Percentiles rank a stretch among this genome's conserved stretches.
Evolutionary conservation across 345 rosid genomes (phyloP).

Genomic region (Turritis glabra): DNA sequence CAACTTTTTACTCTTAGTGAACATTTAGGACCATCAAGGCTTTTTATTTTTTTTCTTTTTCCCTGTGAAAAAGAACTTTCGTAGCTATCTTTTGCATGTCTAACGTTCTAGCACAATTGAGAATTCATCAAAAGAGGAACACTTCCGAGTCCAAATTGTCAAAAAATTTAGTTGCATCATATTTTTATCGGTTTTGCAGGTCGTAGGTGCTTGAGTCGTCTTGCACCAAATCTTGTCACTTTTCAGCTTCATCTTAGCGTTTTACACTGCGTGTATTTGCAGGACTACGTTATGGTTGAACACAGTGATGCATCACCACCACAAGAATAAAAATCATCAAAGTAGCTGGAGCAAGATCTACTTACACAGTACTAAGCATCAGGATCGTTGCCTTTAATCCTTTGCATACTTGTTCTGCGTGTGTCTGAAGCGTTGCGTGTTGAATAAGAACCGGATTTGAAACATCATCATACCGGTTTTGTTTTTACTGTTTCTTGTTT

Average conservation of each 20-base stretch:
- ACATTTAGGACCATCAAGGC: not conserved
- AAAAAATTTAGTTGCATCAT: constrained; percentile 22
- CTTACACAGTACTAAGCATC: not conserved
- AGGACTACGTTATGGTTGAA: constrained; percentile 16
- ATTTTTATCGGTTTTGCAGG: constrained; percentile 18
- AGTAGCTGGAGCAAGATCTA: constrained; percentile 20
- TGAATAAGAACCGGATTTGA: constrained; percentile 20
- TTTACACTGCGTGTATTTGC: constrained; percentile 25
- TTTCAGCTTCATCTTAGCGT: constrained; percentile 27
- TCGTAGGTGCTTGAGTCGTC: constrained; percentile 1
- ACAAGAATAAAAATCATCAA: constrained; percentile 3
- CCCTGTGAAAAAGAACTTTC: not conserved
- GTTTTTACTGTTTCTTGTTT: not conserved
- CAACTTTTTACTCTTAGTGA: not conserved
- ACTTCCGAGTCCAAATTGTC: not conserved
- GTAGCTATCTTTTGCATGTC: not conserved
- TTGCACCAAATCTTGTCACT: constrained; percentile 12
- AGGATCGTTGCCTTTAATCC: not conserved
- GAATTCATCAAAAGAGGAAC: not conserved
- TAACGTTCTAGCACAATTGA: constrained; percentile 9
- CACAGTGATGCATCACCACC: not conserved
- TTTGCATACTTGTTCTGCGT: not conserved
- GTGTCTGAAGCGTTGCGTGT: constrained; percentile 1
- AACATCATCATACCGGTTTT: constrained; percentile 2
- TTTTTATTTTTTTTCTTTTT: not conserved